These are phyloP conservation scores for Colletotrichum abscissum DNA, from an alignment of 2,329 filamentous ascomycete species.

Conservation along the genomic window DNA sequence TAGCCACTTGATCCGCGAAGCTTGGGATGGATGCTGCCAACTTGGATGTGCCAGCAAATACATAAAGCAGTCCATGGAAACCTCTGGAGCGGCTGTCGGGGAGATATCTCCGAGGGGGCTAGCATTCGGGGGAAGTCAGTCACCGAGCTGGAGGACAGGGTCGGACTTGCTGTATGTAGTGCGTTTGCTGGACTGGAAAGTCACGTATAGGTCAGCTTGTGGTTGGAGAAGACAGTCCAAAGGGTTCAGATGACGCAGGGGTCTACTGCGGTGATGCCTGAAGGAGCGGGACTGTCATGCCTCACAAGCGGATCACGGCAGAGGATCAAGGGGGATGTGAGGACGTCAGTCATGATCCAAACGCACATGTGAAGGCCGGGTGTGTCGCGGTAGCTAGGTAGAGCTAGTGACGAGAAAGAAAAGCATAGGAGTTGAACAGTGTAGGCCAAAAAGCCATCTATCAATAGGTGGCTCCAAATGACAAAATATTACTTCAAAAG, in stretches of 20 bases:
- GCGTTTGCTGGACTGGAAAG: slow-evolving; percentile 7
- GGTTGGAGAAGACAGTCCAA: neutral
- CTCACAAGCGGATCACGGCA: neutral
- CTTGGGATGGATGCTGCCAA: neutral
- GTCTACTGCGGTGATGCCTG: neutral
- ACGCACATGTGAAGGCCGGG: slow-evolving; percentile 29
- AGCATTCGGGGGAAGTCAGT: neutral
- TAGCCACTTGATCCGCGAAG: neutral
- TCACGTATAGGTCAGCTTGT: slow-evolving; percentile 2
- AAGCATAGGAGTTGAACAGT: slow-evolving; percentile 24
- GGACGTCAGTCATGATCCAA: slow-evolving; percentile 11
- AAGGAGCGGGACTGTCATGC: slow-evolving; percentile 1
- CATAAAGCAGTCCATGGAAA: neutral
- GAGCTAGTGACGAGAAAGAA: slow-evolving; percentile 3
- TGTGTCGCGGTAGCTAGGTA: slow-evolving; percentile 12
- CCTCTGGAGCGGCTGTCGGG: neutral
- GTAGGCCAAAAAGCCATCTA: slow-evolving; percentile 31
- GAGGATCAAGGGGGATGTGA: slow-evolving; percentile 11
- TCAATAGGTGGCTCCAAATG: slow-evolving; percentile 32
- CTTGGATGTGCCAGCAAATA: neutral
- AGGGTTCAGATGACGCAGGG: neutral
- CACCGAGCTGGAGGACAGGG: neutral
- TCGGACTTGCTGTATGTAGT: slow-evolving; percentile 7
- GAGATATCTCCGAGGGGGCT: neutral
- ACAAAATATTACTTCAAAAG: slow-evolving; percentile 27